Percentiles rank a stretch among this genome's conserved stretches.
phyloP scores from a whole-genome alignment of 768 basidiomycete genomes.

The Leucogyrophana mollusca region DNA sequence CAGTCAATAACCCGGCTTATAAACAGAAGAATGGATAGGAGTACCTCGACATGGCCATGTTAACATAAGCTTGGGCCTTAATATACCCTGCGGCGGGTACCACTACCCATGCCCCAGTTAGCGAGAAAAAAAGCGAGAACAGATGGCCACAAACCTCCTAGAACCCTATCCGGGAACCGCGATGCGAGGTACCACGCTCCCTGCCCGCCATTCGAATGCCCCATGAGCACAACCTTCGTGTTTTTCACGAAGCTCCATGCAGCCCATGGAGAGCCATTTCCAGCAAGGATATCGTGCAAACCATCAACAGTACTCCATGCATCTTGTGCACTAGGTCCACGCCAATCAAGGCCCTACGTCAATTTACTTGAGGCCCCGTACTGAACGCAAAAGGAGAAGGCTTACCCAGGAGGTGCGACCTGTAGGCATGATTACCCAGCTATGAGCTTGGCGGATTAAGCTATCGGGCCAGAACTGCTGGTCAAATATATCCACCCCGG shows the following conservation, averaged over 20 bases:
- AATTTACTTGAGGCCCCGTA: not conserved
- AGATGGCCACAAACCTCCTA: slow-evolving; percentile 47
- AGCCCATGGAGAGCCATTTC: slow-evolving; percentile 33
- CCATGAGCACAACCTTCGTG: slow-evolving; percentile 64
- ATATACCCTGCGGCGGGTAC: slow-evolving; percentile 81
- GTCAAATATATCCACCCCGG: slow-evolving; percentile 71
- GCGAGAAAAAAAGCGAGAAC: slow-evolving; percentile 1
- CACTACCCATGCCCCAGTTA: slow-evolving; percentile 35
- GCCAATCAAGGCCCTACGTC: slow-evolving; percentile 86
- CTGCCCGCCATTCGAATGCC: slow-evolving; percentile 94
- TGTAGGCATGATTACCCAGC: slow-evolving; percentile 82
- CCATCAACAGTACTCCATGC: slow-evolving; percentile 64
- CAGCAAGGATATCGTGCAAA: slow-evolving; percentile 45
- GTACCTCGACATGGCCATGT: slow-evolving; percentile 64
- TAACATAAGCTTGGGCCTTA: slow-evolving; percentile 85
- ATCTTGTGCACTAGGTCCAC: slow-evolving; percentile 75
- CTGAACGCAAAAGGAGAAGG: not conserved
- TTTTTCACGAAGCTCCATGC: slow-evolving; percentile 36
- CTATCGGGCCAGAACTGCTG: slow-evolving; percentile 61
- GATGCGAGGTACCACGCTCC: slow-evolving; percentile 81
- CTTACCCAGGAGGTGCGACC: slow-evolving; percentile 82
- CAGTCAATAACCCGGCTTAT: not conserved
- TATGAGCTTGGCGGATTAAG: slow-evolving; percentile 53
- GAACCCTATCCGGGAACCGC: slow-evolving; percentile 72
- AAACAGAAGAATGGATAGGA: not conserved